These are phyloP conservation scores for Brettanomyces custersianus DNA, from an alignment of 805 yeast genomes.

Conservation along the genomic window DNA sequence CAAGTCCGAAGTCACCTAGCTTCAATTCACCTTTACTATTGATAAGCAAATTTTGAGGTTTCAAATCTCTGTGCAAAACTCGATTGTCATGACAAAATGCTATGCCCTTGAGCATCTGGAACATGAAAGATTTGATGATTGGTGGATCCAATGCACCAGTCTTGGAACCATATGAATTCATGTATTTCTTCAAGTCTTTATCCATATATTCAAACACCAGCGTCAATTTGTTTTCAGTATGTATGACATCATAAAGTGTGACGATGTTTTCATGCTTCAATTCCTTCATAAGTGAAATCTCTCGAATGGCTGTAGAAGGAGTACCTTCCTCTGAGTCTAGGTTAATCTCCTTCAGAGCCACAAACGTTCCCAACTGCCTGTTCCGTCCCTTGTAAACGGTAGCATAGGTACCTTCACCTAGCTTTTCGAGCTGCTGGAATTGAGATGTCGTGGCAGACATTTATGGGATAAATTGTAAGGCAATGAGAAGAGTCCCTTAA, in stretches of 20 bases:
- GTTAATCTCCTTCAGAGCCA: constrained; percentile 90
- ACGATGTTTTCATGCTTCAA: constrained; percentile 89
- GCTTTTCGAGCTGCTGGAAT: constrained; percentile 57
- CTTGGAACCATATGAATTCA: constrained; percentile 70
- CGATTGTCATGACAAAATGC: constrained; percentile 79
- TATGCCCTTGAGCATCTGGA: constrained; percentile 83
- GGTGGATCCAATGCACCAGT: constrained; percentile 66
- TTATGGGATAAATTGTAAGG: background rate
- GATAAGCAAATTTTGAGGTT: constrained; percentile 91
- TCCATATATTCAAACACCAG: constrained; percentile 92
- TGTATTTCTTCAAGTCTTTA: constrained; percentile 85
- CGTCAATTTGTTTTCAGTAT: constrained; percentile 91
- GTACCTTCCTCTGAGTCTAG: constrained; percentile 97
- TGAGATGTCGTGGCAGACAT: constrained; percentile 32
- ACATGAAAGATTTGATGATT: constrained; percentile 86
- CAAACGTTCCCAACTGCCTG: constrained; percentile 77
- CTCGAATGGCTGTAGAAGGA: constrained; percentile 96
- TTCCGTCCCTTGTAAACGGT: constrained; percentile 95
- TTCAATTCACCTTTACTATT: constrained; percentile 85
- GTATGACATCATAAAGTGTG: constrained; percentile 88
- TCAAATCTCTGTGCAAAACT: constrained; percentile 79
- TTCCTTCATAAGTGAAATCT: constrained; percentile 91
- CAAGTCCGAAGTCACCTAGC: constrained; percentile 93
- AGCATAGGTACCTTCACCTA: constrained; percentile 95
- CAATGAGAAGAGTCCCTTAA: background rate